Conservation (phyloP, 208 protist species). For the Tritrichomonas musculus region DNA sequence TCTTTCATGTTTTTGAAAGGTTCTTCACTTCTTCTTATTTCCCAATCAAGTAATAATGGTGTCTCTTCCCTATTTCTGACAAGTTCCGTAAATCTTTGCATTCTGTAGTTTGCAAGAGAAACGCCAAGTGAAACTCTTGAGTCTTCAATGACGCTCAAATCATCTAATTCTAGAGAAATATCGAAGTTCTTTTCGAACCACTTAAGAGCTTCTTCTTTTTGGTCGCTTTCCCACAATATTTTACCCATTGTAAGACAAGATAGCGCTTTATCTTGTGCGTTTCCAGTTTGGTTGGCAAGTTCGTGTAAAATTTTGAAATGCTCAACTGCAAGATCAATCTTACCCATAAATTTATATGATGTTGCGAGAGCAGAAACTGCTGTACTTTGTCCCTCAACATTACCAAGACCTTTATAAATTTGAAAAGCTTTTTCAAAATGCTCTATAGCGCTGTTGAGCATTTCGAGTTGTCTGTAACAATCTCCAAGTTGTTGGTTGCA, state of each 20-base stretch:
- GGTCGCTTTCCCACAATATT: slow-evolving; percentile 19
- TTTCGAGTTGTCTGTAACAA: slow-evolving; percentile 22
- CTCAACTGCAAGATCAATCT: background rate
- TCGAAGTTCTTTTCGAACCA: slow-evolving; percentile 29
- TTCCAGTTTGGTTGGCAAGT: slow-evolving; percentile 6
- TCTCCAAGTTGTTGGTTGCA: slow-evolving; percentile 17
- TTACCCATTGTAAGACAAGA: slow-evolving; percentile 33
- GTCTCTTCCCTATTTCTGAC: background rate
- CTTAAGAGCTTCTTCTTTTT: background rate
- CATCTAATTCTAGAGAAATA: slow-evolving; percentile 29
- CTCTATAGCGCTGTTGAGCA: background rate
- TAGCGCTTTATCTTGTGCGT: background rate
- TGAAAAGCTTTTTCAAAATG: slow-evolving; percentile 28
- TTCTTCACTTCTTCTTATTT: background rate
- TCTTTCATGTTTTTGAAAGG: background rate
- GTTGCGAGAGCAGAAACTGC: slow-evolving; percentile 15
- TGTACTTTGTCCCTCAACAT: slow-evolving; percentile 5
- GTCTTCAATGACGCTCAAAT: background rate
- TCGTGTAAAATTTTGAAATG: slow-evolving; percentile 25
- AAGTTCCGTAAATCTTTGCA: slow-evolving; percentile 9
- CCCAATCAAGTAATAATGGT: background rate
- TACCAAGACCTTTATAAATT: slow-evolving; percentile 8
- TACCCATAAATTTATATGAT: slow-evolving; percentile 31
- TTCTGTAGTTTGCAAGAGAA: slow-evolving; percentile 10
- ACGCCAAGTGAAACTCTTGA: slow-evolving; percentile 1